phyloP scores from a whole-genome alignment of 352 stramenopile species.

The Achlya hypogyna region DNA sequence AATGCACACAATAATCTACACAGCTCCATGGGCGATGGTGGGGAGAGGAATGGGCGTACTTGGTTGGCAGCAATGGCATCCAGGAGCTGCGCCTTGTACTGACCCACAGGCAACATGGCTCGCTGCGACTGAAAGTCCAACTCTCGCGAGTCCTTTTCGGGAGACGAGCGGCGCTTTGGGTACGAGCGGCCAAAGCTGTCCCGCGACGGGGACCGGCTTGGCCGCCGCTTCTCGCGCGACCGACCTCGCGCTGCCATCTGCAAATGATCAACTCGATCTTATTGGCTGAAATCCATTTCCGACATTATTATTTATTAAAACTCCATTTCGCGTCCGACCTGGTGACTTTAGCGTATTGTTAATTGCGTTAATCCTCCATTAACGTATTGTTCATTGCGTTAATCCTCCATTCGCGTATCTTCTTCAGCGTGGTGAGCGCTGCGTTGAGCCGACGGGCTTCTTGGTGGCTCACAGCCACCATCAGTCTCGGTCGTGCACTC shows the following conservation, averaged over 20 bases:
- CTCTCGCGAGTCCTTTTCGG: neutral
- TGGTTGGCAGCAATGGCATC: slow-evolving; percentile 33
- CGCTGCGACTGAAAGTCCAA: slow-evolving; percentile 15
- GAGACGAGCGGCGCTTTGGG: neutral
- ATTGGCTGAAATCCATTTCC: neutral
- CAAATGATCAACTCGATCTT: neutral
- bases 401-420: too few relatives aligned
- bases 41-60: slow-evolving; percentile 22
- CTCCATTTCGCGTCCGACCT: too few relatives aligned
- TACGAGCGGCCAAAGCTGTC: neutral
- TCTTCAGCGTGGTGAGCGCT: too few relatives aligned
- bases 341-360: too few relatives aligned
- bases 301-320: neutral
- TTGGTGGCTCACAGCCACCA: too few relatives aligned
- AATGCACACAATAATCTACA: slow-evolving; percentile 48
- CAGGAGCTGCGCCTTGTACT: slow-evolving; percentile 57
- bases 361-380: too few relatives aligned
- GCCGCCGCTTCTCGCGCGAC: neutral
- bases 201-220: neutral
- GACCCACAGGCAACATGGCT: slow-evolving; percentile 26
- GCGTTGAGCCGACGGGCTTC: too few relatives aligned
- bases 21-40: neutral
- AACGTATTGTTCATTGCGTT: too few relatives aligned
- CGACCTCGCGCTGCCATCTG: neutral
- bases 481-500: too few relatives aligned